A percentile compares a stretch with the other conserved stretches of the same genome.
Conservation (phyloP, 2,329 filamentous ascomycete species). For the Furcasterigmium sp. region DNA sequence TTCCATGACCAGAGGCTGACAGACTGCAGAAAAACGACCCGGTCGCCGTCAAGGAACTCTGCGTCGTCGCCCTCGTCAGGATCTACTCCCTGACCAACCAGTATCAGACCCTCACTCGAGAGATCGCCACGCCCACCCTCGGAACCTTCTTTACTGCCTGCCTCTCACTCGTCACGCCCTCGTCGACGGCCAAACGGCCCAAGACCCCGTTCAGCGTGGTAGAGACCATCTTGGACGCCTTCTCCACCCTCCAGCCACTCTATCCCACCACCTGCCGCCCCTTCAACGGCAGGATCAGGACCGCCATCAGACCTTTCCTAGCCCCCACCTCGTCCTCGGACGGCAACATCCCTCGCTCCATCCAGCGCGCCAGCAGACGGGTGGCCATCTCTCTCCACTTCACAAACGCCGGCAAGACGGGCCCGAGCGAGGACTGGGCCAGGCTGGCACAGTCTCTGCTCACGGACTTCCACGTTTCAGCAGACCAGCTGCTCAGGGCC, state of each 20-base stretch:
- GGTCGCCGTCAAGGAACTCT: slow-evolving; percentile 67
- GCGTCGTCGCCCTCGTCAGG: slow-evolving; percentile 70
- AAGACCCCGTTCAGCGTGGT: slow-evolving; percentile 45
- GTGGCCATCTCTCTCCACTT: slow-evolving; percentile 69
- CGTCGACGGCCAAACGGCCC: slow-evolving; percentile 28
- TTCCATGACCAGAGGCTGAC: slow-evolving; percentile 15
- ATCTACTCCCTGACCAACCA: slow-evolving; percentile 80
- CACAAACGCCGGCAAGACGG: slow-evolving; percentile 78
- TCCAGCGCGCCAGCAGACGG: slow-evolving; percentile 54
- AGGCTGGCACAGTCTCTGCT: slow-evolving; percentile 59
- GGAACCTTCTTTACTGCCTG: slow-evolving; percentile 69
- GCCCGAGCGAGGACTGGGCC: slow-evolving; percentile 72
- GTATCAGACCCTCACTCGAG: slow-evolving; percentile 76
- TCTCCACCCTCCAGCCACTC: slow-evolving; percentile 67
- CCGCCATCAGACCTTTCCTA: slow-evolving; percentile 54
- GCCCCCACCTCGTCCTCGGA: slow-evolving; percentile 56
- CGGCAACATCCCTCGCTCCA: slow-evolving; percentile 40
- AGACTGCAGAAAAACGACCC: slow-evolving; percentile 84
- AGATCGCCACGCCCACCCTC: slow-evolving; percentile 81
- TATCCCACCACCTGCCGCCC: slow-evolving; percentile 82
- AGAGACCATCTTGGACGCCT: slow-evolving; percentile 65
- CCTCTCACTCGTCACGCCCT: slow-evolving; percentile 56
- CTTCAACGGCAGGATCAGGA: slow-evolving; percentile 62
- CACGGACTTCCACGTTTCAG: slow-evolving; percentile 61
- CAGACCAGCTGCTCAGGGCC: slow-evolving; percentile 72